Base-by-base conservation (phyloP, 495 filamentous ascomycete genomes). In the Penicillium arizonense region DNA sequence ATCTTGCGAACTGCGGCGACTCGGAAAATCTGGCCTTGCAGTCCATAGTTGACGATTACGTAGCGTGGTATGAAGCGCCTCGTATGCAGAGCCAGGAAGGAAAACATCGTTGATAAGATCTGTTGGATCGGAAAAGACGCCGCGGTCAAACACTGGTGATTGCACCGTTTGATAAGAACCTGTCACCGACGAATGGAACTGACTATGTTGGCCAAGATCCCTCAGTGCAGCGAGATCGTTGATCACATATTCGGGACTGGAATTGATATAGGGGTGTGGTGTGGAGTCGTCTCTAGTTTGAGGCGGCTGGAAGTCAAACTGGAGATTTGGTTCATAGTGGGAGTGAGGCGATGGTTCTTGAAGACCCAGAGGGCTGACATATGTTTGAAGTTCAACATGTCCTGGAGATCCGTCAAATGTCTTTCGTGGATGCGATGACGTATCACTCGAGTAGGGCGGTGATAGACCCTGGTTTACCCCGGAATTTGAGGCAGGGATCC, bases 31-130 rank as follows among this genome's bases (percentile, higher is more conserved):
- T 4, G 68, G 53, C 3, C 62, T 55, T 11, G 63, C 68, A 12
- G 66, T 69, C 62, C 66, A 65, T 4, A 71, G 56, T 41, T 69
- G 68, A 13, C 66, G 63, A 41, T 71, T 71, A 21, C 68, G 56
- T 20, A 71, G 53, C 0, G 68, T 55, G 1, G 63, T 69, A 39
- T 71, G 68, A 34, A 71, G 62, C 12, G 66, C 64, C 40, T 69
- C 65, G 23, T 69, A 71, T 1, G 66, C 66, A 2, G 69, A 71
- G 4, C 63, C 68, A 4, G 68, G 68, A 13, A 69, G 47, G 33
- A 70, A 70, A 20, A 70, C 57, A 58, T 66, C 60, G 33, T 68
- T 65, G 12, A 54, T 57, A 12, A 63, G 48, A 39, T 67, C 58
- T 4, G 54, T 52, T 20, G 59, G 60, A 35, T 64, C 62, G 3